Percentiles rank a stretch among this genome's conserved stretches.
Evolutionary conservation across 352 stramenopile genomes (phyloP).

Genomic region (Phytopythium litorale): DNA sequence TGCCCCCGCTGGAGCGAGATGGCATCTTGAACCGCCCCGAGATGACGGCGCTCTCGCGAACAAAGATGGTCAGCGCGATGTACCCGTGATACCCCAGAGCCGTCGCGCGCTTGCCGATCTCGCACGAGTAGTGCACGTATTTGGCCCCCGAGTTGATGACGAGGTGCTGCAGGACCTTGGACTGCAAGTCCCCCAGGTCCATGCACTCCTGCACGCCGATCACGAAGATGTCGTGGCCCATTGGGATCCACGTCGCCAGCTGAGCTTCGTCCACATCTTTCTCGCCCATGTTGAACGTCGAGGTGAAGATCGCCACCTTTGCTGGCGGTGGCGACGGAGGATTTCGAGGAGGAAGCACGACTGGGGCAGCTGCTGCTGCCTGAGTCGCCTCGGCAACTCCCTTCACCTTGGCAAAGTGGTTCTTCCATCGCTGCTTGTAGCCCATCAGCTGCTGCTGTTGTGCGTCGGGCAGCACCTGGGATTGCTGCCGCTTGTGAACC

Average conservation of each 20-base stretch:
- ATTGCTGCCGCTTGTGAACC: slow-evolving; percentile 2
- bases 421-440: slow-evolving; percentile 8
- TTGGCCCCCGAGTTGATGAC: slow-evolving; percentile 40
- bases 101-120: slow-evolving; percentile 80
- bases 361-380: not conserved
- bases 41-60: slow-evolving; percentile 55
- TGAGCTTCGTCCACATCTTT: slow-evolving; percentile 54
- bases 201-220: slow-evolving; percentile 92
- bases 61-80: slow-evolving; percentile 85
- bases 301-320: slow-evolving; percentile 59
- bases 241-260: slow-evolving; percentile 76
- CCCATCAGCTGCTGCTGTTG: slow-evolving; percentile 6
- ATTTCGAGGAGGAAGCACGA: slow-evolving; percentile 8
- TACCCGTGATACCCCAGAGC: slow-evolving; percentile 84
- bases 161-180: slow-evolving; percentile 63
- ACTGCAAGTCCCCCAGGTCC: slow-evolving; percentile 65
- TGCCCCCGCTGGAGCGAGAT: slow-evolving; percentile 33
- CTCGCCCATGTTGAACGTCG: slow-evolving; percentile 88
- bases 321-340: slow-evolving; percentile 4
- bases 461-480: not conserved
- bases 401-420: slow-evolving; percentile 14
- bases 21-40: slow-evolving; percentile 69
- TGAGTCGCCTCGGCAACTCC: slow-evolving; percentile 13
- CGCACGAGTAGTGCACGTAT: slow-evolving; percentile 73
- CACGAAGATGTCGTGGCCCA: slow-evolving; percentile 85